phyloP scores from a whole-genome alignment of 2,329 filamentous ascomycete genomes.

The Verticillium nonalfalfae region DNA sequence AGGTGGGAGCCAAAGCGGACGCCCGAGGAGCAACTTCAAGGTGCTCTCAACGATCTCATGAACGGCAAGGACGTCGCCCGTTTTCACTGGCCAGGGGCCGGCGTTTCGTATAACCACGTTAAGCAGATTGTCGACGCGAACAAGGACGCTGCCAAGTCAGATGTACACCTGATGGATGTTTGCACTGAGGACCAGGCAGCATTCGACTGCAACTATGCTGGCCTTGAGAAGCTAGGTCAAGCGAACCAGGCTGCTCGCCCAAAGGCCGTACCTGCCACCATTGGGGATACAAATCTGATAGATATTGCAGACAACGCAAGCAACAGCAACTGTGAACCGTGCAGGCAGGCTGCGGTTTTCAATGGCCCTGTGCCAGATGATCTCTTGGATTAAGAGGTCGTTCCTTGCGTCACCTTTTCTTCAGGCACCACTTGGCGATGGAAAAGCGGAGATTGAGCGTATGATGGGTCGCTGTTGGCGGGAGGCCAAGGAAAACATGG shows the following conservation, averaged over 20 bases:
- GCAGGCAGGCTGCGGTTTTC: not conserved
- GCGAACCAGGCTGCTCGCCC: not conserved
- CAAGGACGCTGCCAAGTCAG: not conserved
- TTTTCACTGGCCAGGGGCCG: not conserved
- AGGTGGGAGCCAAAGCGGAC: not conserved
- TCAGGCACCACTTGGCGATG: too few relatives aligned
- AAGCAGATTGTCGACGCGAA: not conserved
- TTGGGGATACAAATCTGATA: conserved; percentile 33
- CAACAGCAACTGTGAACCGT: not conserved
- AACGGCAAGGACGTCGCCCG: not conserved
- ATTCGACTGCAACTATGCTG: not conserved
- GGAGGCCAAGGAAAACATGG: too few relatives aligned
- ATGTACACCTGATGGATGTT: not conserved
- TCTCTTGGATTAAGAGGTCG: not conserved
- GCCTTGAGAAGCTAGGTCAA: not conserved
- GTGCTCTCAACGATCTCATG: not conserved
- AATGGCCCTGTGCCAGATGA: not conserved
- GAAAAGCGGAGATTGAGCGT: too few relatives aligned
- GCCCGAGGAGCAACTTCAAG: not conserved
- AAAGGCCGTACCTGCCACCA: not conserved
- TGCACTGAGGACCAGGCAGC: not conserved
- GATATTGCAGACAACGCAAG: conserved; percentile 48
- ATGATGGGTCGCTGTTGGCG: too few relatives aligned
- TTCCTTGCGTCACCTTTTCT: not conserved
- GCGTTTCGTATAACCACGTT: not conserved